Percentiles rank a stretch among this genome's conserved stretches.
These are phyloP conservation scores for Copromyces sp. DNA, from an alignment of 495 filamentous ascomycete genomes.

Conservation along the genomic window DNA sequence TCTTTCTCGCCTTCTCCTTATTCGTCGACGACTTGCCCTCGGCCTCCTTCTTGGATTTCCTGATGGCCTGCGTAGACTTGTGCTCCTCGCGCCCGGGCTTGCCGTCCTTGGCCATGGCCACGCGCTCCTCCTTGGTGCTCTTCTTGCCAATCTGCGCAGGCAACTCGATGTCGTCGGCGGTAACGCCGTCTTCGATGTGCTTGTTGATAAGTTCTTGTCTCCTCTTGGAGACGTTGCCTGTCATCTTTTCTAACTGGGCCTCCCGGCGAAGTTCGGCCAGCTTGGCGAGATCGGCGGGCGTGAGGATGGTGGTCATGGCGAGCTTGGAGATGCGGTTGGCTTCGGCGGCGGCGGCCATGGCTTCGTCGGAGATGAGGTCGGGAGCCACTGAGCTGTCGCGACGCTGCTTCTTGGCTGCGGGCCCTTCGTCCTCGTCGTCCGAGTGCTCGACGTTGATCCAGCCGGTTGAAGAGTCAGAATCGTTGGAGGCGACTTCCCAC, in stretches of 20 bases:
- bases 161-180: constrained; percentile 75
- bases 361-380: constrained; percentile 21
- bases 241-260: constrained; percentile 54
- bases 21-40: constrained; percentile 95
- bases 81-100: constrained; percentile 63
- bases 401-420: constrained; percentile 50
- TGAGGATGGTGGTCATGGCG: constrained; percentile 81
- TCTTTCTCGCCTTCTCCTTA: constrained; percentile 89
- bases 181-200: constrained; percentile 74
- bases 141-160: constrained; percentile 58
- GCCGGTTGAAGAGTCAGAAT: constrained; percentile 66
- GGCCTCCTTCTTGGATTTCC: constrained; percentile 72
- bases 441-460: constrained; percentile 86
- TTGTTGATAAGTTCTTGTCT: constrained; percentile 43
- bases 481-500: constrained; percentile 77
- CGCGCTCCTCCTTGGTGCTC: constrained; percentile 66
- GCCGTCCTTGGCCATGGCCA: constrained; percentile 67
- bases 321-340: constrained; percentile 40
- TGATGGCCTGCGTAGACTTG: constrained; percentile 68
- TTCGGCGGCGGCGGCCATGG: constrained; percentile 32
- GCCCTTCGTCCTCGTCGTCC: constrained; percentile 59
- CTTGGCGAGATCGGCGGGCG: constrained; percentile 84
- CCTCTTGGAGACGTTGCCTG: constrained; percentile 34
- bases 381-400: constrained; percentile 15
- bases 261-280: constrained; percentile 73